These are phyloP conservation scores for Kondoa malvinella DNA, from an alignment of 768 basidiomycete genomes.

Conservation along the genomic window DNA sequence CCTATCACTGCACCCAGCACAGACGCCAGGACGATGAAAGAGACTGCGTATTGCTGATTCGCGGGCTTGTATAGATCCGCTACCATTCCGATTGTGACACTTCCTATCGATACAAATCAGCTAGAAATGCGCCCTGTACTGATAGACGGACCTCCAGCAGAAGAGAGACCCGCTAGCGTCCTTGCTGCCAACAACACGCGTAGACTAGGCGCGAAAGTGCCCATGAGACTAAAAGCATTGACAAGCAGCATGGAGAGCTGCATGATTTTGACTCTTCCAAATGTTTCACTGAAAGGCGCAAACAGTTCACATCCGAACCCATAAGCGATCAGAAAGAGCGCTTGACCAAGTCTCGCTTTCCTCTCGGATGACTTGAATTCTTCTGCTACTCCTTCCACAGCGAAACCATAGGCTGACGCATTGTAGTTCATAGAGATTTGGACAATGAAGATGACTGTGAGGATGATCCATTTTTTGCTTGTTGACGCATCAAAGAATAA, in stretches of 20 bases:
- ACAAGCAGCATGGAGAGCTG: conserved; percentile 28
- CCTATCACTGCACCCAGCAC: conserved; percentile 40
- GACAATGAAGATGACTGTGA: neutral
- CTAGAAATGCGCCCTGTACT: conserved; percentile 24
- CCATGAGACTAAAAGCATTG: conserved; percentile 29
- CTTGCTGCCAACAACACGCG: conserved; percentile 25
- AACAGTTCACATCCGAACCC: conserved; percentile 16
- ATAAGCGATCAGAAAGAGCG: conserved; percentile 17
- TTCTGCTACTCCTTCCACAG: conserved; percentile 22
- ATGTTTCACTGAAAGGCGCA: conserved; percentile 27
- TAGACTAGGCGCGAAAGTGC: conserved; percentile 28
- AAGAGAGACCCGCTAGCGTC: conserved; percentile 29
- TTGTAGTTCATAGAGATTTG: conserved; percentile 21
- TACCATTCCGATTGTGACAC: conserved; percentile 13
- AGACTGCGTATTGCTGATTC: conserved; percentile 28
- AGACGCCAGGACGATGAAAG: conserved; percentile 28
- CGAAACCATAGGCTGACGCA: conserved; percentile 27
- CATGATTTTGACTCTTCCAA: conserved; percentile 27
- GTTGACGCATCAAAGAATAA: neutral
- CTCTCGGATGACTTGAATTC: conserved; percentile 26
- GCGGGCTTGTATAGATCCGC: conserved; percentile 28
- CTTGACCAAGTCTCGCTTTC: conserved; percentile 28
- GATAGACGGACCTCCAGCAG: conserved; percentile 24
- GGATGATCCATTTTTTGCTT: neutral
- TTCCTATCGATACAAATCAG: neutral